Percentiles rank a stretch among this genome's conserved stretches.
Conservation (phyloP, 2,329 filamentous ascomycete genomes). For the Apiospora aurea region DNA sequence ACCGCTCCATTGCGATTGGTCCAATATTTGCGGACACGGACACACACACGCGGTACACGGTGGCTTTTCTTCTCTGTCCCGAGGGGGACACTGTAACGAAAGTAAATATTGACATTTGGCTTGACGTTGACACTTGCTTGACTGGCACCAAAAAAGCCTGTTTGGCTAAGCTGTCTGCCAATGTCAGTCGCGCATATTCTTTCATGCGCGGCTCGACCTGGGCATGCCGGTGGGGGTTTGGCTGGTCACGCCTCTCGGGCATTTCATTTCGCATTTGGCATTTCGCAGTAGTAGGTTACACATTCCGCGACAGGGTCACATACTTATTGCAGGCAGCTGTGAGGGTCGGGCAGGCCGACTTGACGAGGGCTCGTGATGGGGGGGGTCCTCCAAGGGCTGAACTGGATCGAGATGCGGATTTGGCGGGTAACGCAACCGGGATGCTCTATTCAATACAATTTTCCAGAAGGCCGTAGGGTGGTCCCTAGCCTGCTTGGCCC, state of each 20-base stretch:
- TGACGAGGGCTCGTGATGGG: not conserved
- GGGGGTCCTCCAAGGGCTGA: not conserved
- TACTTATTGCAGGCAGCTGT: not conserved
- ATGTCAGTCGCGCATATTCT: not conserved
- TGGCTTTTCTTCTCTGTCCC: not conserved
- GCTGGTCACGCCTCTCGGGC: not conserved
- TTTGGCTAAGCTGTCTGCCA: too few relatives aligned
- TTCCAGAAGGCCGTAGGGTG: not conserved
- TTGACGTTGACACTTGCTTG: not conserved
- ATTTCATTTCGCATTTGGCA: not conserved
- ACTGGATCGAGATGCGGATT: conserved; percentile 18
- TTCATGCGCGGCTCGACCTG: not conserved
- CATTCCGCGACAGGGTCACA: conserved; percentile 1
- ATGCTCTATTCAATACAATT: not conserved
- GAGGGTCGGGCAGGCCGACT: conserved; percentile 10
- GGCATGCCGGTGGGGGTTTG: not conserved
- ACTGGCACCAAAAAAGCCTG: not conserved
- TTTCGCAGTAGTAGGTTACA: not conserved
- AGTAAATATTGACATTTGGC: not conserved
- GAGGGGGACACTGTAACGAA: not conserved
- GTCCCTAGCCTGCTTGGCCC: too few relatives aligned
- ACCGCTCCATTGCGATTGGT: conserved; percentile 2
- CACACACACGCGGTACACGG: not conserved
- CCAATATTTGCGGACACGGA: conserved; percentile 11
- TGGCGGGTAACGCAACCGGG: conserved; percentile 11